phyloP scores from a whole-genome alignment of 1,139 yeast genomes.

The Nakaseomyces bracarensis region DNA sequence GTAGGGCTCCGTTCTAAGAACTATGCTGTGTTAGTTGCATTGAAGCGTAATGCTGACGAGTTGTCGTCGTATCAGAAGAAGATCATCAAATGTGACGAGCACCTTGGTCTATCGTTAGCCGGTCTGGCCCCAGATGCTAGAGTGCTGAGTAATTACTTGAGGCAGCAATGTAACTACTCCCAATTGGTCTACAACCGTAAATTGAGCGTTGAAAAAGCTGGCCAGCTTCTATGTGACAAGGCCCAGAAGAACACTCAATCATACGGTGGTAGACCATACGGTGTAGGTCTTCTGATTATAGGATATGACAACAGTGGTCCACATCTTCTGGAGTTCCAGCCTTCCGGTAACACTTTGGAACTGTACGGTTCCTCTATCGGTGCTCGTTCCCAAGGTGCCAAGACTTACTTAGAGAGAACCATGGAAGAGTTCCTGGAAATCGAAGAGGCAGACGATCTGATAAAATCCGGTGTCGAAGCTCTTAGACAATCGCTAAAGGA shows the following conservation, averaged over 20 bases:
- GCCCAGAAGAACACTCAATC: slow-evolving; percentile 96
- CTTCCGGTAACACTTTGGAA: slow-evolving; percentile 89
- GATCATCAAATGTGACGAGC: slow-evolving; percentile 83
- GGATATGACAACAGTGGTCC: slow-evolving; percentile 94
- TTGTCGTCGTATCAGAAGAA: slow-evolving; percentile 94
- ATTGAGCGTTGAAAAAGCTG: slow-evolving; percentile 79
- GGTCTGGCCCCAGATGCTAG: slow-evolving; percentile 98
- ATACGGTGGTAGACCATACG: slow-evolving; percentile 94
- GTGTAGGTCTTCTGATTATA: slow-evolving; percentile 87
- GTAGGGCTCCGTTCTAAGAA: slow-evolving; percentile 83
- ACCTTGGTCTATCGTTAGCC: slow-evolving; percentile 90
- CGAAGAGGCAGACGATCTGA: slow-evolving; percentile 58
- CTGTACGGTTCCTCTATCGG: slow-evolving; percentile 94
- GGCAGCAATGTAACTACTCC: slow-evolving; percentile 88
- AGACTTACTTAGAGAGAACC: slow-evolving; percentile 87
- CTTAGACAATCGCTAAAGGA: slow-evolving; percentile 93
- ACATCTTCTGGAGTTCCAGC: slow-evolving; percentile 89
- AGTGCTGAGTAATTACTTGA: slow-evolving; percentile 75
- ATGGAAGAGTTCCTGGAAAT: slow-evolving; percentile 55
- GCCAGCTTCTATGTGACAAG: slow-evolving; percentile 81
- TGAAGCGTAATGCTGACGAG: slow-evolving; percentile 94
- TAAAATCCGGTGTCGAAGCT: slow-evolving; percentile 83
- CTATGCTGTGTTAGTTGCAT: slow-evolving; percentile 85
- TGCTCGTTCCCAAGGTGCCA: slow-evolving; percentile 96
- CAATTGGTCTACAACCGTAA: slow-evolving; percentile 82